phyloP scores from a whole-genome alignment of 768 basidiomycete genomes.

The Trametopsis cervina region DNA sequence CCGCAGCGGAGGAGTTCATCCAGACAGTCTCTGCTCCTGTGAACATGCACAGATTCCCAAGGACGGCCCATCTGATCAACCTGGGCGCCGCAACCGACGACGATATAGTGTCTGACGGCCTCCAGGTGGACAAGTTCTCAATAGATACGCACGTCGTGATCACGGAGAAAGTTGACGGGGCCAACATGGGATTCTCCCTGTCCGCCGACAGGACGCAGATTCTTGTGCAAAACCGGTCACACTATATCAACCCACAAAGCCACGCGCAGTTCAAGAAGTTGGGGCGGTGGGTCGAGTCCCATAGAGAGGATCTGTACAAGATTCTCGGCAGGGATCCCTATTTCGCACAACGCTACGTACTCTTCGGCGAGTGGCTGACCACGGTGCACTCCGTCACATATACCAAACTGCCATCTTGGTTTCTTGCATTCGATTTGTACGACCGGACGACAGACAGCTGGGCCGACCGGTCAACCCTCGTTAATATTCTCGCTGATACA shows the following conservation, averaged over 20 bases:
- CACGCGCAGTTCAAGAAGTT: slow-evolving; percentile 59
- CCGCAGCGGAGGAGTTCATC: slow-evolving; percentile 43
- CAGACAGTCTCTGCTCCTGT: slow-evolving; percentile 34
- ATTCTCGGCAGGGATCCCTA: slow-evolving; percentile 37
- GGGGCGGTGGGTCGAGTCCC: slow-evolving; percentile 45
- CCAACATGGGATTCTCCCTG: slow-evolving; percentile 60
- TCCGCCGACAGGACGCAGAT: slow-evolving; percentile 38
- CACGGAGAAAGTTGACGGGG: slow-evolving; percentile 62
- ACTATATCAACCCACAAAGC: slow-evolving; percentile 46
- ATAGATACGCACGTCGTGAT: slow-evolving; percentile 31
- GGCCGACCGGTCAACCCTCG: slow-evolving; percentile 30
- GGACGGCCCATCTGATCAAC: slow-evolving; percentile 53
- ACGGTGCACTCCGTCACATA: slow-evolving; percentile 58
- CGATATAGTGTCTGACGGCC: slow-evolving; percentile 27
- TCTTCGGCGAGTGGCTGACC: slow-evolving; percentile 60
- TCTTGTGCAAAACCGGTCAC: slow-evolving; percentile 55
- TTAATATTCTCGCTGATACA: slow-evolving; percentile 30
- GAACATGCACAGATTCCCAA: slow-evolving; percentile 48
- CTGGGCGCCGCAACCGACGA: slow-evolving; percentile 50
- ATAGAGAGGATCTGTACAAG: slow-evolving; percentile 34
- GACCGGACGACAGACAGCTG: slow-evolving; percentile 41
- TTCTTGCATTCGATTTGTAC: slow-evolving; percentile 55
- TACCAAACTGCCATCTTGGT: slow-evolving; percentile 43
- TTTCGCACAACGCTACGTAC: slow-evolving; percentile 50
- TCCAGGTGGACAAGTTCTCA: not conserved